Evolutionary conservation across 208 protist genomes (phyloP), one percentile per base, ranked within the genome.

Genomic region (Crithidia mellificae): DNA sequence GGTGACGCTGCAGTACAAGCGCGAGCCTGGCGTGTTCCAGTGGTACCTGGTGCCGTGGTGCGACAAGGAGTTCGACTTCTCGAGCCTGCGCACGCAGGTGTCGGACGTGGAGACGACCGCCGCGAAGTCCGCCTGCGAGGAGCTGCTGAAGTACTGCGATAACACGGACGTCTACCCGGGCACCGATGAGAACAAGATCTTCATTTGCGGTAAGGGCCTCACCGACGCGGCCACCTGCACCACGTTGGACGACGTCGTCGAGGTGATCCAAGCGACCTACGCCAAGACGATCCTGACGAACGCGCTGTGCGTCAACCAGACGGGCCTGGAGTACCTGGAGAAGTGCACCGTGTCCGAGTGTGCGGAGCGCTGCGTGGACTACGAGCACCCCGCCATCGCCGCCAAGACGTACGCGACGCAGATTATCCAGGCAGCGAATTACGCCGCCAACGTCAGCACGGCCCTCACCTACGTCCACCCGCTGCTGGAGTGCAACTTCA

Each of bases 31-130:
- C 47, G 30, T 94, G 22, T 73, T 91, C 30, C 88, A 94, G 77
- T 94, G 83, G 81, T 88, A 85, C 63, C 49, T 83, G n/a, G 82
- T 92, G 27, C 88, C 88, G 61, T 88, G 76, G 68, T 88, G 82
- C 69, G 65, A 88, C 15, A 32, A 36, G 20, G 0, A 86, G 32
- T 89, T 89, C 56, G 32, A 80, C 39, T 80, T 94, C 49, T 49
- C 12, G 6, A 27, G 9, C 32, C 39, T 88, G 22, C 76, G 77
- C n/a, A 30, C 32, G 29, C 51, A 80, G 24, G 66, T 93, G 22
- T 41, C 43, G 7, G 24, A 15, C 1, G 44, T 83, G 32, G 81
- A 78, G 44, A 46, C 3, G 20, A 1, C 25, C 6, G 54, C 47
- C 22, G 61, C 81, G 9, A 0, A 76, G 11, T 25, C 25, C 12